phyloP scores from a whole-genome alignment of 164 flowering plant genomes.

The Aristolochia contorta region DNA sequence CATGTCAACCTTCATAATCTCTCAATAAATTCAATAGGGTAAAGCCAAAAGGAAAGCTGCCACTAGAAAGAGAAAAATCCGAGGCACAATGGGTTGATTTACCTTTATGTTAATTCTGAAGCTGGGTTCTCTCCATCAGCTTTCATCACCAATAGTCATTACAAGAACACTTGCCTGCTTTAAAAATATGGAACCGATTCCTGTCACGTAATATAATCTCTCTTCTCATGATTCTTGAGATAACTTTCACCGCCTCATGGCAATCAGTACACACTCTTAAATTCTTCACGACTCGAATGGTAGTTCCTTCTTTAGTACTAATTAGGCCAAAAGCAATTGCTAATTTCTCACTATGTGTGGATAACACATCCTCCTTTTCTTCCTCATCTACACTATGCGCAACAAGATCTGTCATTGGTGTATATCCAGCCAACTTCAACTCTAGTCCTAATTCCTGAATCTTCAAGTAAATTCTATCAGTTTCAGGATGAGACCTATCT shows the following conservation, averaged over 20 bases:
- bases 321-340: slow-evolving; percentile 42
- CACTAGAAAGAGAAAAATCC: too few species aligned
- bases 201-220: slow-evolving; percentile 33
- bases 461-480: slow-evolving; percentile 2
- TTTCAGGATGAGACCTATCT: slow-evolving; percentile 1
- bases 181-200: slow-evolving; percentile 35
- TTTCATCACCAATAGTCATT: slow-evolving; percentile 31
- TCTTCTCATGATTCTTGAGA: slow-evolving; percentile 25
- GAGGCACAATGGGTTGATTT: too few species aligned
- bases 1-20: too few species aligned
- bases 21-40: too few species aligned
- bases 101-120: too few species aligned
- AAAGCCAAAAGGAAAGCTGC: too few species aligned
- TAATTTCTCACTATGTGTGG: slow-evolving; percentile 35
- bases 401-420: slow-evolving; percentile 20
- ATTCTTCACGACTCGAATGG: slow-evolving; percentile 29
- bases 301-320: slow-evolving; percentile 25
- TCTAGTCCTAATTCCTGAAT: background rate
- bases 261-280: slow-evolving; percentile 29
- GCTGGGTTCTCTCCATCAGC: too few species aligned
- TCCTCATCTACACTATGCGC: slow-evolving; percentile 15
- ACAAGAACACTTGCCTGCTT: slow-evolving; percentile 27
- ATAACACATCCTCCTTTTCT: slow-evolving; percentile 30
- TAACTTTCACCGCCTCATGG: slow-evolving; percentile 30
- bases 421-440: slow-evolving; percentile 3